These are phyloP conservation scores for Protostelium mycophagum DNA, from an alignment of 78 protist species.

Conservation along the genomic window DNA sequence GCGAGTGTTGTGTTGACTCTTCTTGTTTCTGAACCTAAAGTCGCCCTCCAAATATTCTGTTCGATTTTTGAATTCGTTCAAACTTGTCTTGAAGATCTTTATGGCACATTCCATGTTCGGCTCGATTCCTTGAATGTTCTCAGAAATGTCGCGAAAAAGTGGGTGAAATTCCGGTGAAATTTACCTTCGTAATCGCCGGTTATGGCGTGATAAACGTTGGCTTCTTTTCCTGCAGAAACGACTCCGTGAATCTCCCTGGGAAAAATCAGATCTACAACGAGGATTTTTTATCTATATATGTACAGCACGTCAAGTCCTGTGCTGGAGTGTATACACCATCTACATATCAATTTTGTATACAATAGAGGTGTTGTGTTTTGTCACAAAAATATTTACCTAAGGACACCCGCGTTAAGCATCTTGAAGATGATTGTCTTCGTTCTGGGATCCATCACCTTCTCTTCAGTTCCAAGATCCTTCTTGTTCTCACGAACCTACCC, in stretches of 20 bases:
- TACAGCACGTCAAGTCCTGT: no score
- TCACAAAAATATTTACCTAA: not conserved
- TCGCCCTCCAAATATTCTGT: conserved; percentile 2
- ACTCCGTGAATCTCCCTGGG: conserved; percentile 8
- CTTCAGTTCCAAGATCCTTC: not conserved
- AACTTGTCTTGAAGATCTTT: conserved; percentile 9
- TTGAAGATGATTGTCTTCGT: not conserved
- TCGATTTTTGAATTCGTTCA: conserved; percentile 9
- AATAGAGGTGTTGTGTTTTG: not conserved
- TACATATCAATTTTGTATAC: no score
- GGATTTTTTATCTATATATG: no score
- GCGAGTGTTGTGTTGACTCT: not conserved
- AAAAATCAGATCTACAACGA: no score
- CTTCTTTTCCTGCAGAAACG: conserved; percentile 13
- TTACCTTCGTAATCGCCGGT: conserved; percentile 6
- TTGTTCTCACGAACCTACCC: not conserved
- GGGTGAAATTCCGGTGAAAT: no score
- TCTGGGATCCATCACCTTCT: conserved; percentile 2
- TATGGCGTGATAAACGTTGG: conserved; percentile 13
- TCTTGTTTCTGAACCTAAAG: not conserved
- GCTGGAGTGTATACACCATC: no score
- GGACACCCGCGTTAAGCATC: conserved; percentile 11
- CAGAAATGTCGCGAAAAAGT: no score
- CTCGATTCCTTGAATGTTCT: conserved; percentile 1
- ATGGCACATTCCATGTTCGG: conserved; percentile 4